Evolutionary conservation across 148 eudicot species (phyloP), one percentile per base, ranked within the genome.

Genomic region (Euryodendron excelsum): DNA sequence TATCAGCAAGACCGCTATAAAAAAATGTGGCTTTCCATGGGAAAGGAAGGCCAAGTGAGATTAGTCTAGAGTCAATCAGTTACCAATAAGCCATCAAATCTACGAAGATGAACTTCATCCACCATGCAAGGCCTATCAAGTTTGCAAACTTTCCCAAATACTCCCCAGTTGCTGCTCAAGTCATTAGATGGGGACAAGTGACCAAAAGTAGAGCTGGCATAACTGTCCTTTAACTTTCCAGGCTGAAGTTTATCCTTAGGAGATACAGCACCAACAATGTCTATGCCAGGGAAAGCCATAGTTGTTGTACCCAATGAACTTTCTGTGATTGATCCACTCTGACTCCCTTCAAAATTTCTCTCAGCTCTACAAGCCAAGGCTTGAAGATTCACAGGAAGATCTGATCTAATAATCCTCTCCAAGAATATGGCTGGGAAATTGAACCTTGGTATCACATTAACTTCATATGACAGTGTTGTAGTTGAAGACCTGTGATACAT

Each of bases 41-140:
- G 77, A 72, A 80, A 76, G 59, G 44, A 71, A 76, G 55, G 66
- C 41, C 68, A 45, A 73, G 39, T 34, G 44, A 75, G 75, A 75
- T 84, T 37, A 83, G 33, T 50, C 21, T 37, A 72, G 73, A 70
- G 62, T 59, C 56, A 72, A 75, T 78, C 73, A 74, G 25, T 83
- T 93, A 95, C 99, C 99, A 96, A 78, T 74, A 96, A 84, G 76
- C 98, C 97, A 87, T 96, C 99, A 80, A 93, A 93, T 91, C 99
- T 87, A 71, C 99, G 98, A 48, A 96, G 94, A 82, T 96, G 99
- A 85, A 96, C 88, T 84, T 96, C 99, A 77, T 96, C 99, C 80
- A 96, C 99, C 74, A 87, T 78, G 72, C 95, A 90, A 66, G 93
- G 94, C 71, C 76, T 84, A 70, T 91, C 97, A 72, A 96, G 82